These are phyloP conservation scores for Hibiscus tridactylites DNA, from an alignment of 345 rosid species.

Conservation along the genomic window DNA sequence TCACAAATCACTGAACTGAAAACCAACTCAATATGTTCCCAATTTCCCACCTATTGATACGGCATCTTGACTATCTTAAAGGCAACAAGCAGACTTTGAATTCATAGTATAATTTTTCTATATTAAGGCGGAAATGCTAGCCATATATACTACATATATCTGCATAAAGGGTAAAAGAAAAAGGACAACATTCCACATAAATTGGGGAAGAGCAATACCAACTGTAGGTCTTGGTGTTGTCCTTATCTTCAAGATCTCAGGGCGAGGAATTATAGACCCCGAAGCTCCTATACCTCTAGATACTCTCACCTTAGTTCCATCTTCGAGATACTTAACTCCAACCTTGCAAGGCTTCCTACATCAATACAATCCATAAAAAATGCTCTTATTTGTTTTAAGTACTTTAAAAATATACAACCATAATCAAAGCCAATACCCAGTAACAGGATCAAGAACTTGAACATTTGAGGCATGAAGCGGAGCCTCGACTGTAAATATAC, in stretches of 20 bases:
- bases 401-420: not conserved
- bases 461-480: constrained; percentile 94
- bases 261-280: constrained; percentile 85
- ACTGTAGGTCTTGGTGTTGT: constrained; percentile 78
- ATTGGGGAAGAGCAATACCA: constrained; percentile 33
- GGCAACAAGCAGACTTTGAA: not conserved
- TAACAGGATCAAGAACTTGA: constrained; percentile 87
- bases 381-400: not conserved
- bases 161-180: not conserved
- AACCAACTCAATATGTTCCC: not conserved
- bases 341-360: constrained; percentile 86
- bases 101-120: not conserved
- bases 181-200: not conserved
- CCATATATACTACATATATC: not conserved
- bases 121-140: not conserved
- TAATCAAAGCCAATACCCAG: constrained; percentile 45
- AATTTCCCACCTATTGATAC: not conserved
- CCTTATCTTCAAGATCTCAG: constrained; percentile 85
- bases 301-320: constrained; percentile 95
- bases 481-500: constrained; percentile 90
- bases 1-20: not conserved
- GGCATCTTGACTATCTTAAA: not conserved
- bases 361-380: not conserved
- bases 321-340: constrained; percentile 73
- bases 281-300: constrained; percentile 85